phyloP scores from a whole-genome alignment of 352 stramenopile genomes.

The Thraustochytrium striatum region DNA sequence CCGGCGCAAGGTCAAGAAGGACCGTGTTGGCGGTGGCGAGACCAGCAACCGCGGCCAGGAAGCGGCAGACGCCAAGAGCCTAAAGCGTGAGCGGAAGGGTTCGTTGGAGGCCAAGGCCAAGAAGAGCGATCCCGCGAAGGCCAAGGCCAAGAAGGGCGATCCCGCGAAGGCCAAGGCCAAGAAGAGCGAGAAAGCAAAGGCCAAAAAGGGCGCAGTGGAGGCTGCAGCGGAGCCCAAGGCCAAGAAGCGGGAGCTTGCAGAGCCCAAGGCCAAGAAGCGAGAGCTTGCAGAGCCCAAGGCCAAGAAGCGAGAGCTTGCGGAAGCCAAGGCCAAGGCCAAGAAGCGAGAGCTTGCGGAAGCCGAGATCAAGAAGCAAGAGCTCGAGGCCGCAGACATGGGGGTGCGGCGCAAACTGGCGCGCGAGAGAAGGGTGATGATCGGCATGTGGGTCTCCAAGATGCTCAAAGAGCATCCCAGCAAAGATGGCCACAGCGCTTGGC shows the following conservation, averaged over 20 bases:
- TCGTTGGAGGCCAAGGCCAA: neutral
- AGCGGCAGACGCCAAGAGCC: neutral
- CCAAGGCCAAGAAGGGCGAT: neutral
- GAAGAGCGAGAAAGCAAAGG: neutral
- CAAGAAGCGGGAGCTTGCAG: neutral
- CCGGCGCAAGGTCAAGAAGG: neutral
- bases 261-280: neutral
- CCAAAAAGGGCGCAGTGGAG: neutral
- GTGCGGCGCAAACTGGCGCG: no score
- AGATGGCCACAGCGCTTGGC: neutral
- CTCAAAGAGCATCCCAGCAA: neutral
- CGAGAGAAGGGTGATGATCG: no score
- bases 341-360: neutral
- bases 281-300: neutral
- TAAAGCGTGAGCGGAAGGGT: neutral
- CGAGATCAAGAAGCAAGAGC: neutral
- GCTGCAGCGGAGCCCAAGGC: neutral
- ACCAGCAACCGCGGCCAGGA: neutral
- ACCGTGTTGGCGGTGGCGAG: neutral
- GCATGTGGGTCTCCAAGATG: no score
- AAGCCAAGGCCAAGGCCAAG: neutral
- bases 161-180: neutral
- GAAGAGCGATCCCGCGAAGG: no score
- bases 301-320: neutral
- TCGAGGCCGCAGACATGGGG: neutral